Percentiles rank a stretch among this genome's conserved stretches.
Evolutionary conservation across 345 rosid genomes (phyloP).

Genomic region (Ceriops tagal): DNA sequence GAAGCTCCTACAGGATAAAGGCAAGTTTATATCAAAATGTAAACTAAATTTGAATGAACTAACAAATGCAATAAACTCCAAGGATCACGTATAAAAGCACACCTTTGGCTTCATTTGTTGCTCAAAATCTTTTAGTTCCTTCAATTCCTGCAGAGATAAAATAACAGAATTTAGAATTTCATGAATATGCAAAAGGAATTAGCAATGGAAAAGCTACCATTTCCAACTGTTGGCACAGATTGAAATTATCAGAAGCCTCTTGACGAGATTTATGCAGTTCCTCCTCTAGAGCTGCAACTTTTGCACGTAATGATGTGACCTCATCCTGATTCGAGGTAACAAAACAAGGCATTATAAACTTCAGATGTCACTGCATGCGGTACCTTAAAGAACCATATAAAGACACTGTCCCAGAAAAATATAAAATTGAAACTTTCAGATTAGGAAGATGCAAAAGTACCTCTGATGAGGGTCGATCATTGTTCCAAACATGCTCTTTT

Average conservation of each 20-base stretch:
- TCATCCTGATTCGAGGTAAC: conserved; percentile 60
- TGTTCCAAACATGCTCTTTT: conserved; percentile 49
- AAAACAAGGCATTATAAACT: conserved; percentile 16
- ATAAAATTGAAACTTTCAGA: no score
- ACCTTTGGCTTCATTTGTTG: conserved; percentile 95
- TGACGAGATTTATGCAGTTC: conserved; percentile 71
- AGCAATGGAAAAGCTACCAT: conserved; percentile 44
- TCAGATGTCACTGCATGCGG: not conserved
- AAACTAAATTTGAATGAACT: not conserved
- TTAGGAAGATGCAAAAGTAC: conserved; percentile 33
- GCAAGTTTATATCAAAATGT: not conserved
- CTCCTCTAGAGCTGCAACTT: conserved; percentile 69
- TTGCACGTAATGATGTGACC: conserved; percentile 54
- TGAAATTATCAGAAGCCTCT: conserved; percentile 56
- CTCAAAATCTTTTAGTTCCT: conserved; percentile 74
- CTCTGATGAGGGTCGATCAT: conserved; percentile 47
- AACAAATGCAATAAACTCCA: conserved; percentile 1
- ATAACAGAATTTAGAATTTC: not conserved
- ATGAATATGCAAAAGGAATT: conserved; percentile 6
- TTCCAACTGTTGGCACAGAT: conserved; percentile 56
- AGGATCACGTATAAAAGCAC: conserved; percentile 2
- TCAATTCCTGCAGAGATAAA: conserved; percentile 62
- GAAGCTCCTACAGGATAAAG: not conserved
- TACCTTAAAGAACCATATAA: not conserved
- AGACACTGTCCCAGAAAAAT: not conserved